Conservation (phyloP, 352 stramenopile genomes). For the Phytophthora crassamura region DNA sequence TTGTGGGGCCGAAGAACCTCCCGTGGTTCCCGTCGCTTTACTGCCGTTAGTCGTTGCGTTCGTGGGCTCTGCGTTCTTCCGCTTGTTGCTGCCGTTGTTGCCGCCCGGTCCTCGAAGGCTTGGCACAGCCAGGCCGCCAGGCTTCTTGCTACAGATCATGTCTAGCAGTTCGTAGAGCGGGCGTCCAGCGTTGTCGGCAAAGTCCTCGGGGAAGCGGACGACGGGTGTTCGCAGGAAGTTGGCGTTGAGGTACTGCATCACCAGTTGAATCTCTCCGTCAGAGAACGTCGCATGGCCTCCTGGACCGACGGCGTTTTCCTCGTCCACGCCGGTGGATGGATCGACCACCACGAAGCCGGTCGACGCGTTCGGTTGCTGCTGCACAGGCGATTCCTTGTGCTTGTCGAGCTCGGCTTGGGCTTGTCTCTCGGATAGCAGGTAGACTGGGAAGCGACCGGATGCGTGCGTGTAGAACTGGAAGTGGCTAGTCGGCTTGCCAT, state of each 20-base stretch:
- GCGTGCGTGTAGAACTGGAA: slow-evolving; percentile 60
- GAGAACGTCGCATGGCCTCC: slow-evolving; percentile 23
- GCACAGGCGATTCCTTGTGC: slow-evolving; percentile 19
- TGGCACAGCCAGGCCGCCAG: slow-evolving; percentile 42
- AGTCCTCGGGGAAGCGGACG: slow-evolving; percentile 74
- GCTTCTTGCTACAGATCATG: slow-evolving; percentile 88
- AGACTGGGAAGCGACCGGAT: slow-evolving; percentile 64
- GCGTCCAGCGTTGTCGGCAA: slow-evolving; percentile 79
- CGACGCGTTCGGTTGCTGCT: slow-evolving; percentile 16
- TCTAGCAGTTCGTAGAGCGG: slow-evolving; percentile 92
- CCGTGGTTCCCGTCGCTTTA: slow-evolving; percentile 7
- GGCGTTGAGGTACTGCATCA: slow-evolving; percentile 88
- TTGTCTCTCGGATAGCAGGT: slow-evolving; percentile 59
- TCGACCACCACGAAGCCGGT: slow-evolving; percentile 65
- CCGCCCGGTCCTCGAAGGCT: slow-evolving; percentile 29
- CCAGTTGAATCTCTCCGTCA: slow-evolving; percentile 59
- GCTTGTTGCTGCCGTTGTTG: slow-evolving; percentile 14
- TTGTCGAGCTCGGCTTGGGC: slow-evolving; percentile 49
- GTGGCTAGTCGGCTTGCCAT: slow-evolving; percentile 1
- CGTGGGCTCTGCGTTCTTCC: slow-evolving; percentile 14
- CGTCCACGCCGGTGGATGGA: slow-evolving; percentile 29
- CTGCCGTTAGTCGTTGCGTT: neutral
- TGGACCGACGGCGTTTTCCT: slow-evolving; percentile 5
- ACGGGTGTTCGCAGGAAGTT: slow-evolving; percentile 82
- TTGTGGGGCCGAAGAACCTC: neutral